phyloP scores from a whole-genome alignment of 139 green algal genomes.

The Chlamydomonas sp. region DNA sequence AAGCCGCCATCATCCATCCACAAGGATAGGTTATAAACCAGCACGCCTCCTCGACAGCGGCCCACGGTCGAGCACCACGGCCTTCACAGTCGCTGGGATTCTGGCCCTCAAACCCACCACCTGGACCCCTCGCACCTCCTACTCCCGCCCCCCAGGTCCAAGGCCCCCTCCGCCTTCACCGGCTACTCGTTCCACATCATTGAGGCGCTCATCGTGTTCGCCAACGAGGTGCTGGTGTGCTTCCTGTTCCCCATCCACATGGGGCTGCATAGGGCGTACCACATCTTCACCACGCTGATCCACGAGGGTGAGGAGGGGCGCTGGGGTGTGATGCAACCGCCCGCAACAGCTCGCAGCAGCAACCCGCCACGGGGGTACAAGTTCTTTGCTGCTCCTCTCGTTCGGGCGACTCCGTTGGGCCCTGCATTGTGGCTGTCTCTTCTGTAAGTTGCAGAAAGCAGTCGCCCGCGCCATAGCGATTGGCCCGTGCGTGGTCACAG shows the following conservation, averaged over 20 bases:
- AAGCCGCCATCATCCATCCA: too few relatives aligned
- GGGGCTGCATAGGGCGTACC: slow-evolving; percentile 84
- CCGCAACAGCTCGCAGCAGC: not conserved
- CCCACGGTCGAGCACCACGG: too few relatives aligned
- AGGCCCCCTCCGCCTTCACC: slow-evolving; percentile 79
- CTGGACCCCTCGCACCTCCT: not conserved
- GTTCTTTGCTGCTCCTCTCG: too few relatives aligned
- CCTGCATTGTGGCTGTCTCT: too few relatives aligned
- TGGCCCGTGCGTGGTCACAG: too few relatives aligned
- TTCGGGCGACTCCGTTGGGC: too few relatives aligned
- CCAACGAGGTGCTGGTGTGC: slow-evolving; percentile 85
- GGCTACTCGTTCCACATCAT: slow-evolving; percentile 89
- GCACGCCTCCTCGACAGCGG: too few relatives aligned
- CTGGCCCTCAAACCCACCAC: not conserved
- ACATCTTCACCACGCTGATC: slow-evolving; percentile 88
- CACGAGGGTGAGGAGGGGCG: slow-evolving; percentile 70
- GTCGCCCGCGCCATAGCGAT: too few relatives aligned
- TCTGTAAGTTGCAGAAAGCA: too few relatives aligned
- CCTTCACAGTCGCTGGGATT: not conserved
- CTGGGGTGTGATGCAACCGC: not conserved
- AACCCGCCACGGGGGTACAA: not conserved
- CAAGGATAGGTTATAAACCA: too few relatives aligned
- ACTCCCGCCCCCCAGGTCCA: slow-evolving; percentile 63
- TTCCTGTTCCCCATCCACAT: slow-evolving; percentile 87
- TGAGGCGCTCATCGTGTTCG: slow-evolving; percentile 89